phyloP scores from a whole-genome alignment of 2,329 filamentous ascomycete genomes.

The Hypomyces rosellus region DNA sequence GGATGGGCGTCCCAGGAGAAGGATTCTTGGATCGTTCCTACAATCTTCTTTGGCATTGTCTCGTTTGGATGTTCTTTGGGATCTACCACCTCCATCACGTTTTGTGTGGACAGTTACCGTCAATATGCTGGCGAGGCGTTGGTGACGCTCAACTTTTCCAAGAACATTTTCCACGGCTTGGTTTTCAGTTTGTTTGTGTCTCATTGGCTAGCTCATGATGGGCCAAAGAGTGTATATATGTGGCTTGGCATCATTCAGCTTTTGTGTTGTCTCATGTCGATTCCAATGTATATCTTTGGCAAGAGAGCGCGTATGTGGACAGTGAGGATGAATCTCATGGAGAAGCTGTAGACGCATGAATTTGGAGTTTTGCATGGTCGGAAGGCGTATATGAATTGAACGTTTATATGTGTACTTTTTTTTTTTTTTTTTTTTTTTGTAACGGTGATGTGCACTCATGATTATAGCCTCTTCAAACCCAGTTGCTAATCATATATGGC shows the following conservation, averaged over 20 bases:
- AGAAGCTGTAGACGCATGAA: constrained; percentile 47
- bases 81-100: constrained; percentile 87
- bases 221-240: constrained; percentile 71
- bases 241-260: constrained; percentile 84
- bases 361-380: not conserved
- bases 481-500: too few species aligned
- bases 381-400: too few species aligned
- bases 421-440: too few species aligned
- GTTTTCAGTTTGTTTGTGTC: constrained; percentile 86
- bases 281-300: constrained; percentile 92
- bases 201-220: constrained; percentile 70
- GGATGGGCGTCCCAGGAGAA: constrained; percentile 79
- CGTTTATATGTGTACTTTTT: too few species aligned
- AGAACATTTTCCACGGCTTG: constrained; percentile 88
- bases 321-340: constrained; percentile 77
- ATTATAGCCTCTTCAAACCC: too few species aligned
- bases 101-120: constrained; percentile 87
- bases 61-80: constrained; percentile 89
- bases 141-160: constrained; percentile 89
- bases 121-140: constrained; percentile 91
- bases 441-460: too few species aligned
- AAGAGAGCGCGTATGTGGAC: constrained; percentile 95
- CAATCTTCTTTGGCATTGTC: constrained; percentile 84
- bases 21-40: constrained; percentile 85
- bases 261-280: constrained; percentile 62